Evolutionary conservation across 2,329 filamentous ascomycete species (phyloP).

Genomic region (Nemania sp.): DNA sequence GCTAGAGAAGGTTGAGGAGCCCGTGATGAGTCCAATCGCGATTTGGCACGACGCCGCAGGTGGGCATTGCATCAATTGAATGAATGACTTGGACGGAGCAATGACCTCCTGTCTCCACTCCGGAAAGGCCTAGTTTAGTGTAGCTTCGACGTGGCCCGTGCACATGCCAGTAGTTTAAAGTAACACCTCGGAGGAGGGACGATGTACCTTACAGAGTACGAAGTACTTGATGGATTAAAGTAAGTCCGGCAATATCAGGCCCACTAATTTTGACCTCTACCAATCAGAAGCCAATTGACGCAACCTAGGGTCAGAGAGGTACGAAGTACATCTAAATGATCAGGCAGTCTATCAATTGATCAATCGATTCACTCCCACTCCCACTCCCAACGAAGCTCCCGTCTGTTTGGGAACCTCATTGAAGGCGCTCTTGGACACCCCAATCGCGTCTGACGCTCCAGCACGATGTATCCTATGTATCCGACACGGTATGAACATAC

Average conservation of each 20-base stretch:
- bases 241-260: constrained; percentile 15
- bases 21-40: constrained; percentile 26
- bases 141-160: constrained; percentile 12
- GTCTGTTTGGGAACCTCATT: neutral
- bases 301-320: neutral
- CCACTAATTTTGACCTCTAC: neutral
- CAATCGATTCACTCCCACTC: constrained; percentile 8
- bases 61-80: constrained; percentile 17
- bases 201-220: neutral
- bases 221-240: constrained; percentile 16
- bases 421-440: constrained; percentile 7
- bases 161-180: too few species aligned
- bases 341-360: too few species aligned
- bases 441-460: constrained; percentile 12
- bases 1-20: constrained; percentile 15
- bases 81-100: constrained; percentile 6
- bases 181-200: neutral
- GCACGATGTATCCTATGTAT: constrained; percentile 45
- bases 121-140: constrained; percentile 10
- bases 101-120: neutral
- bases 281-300: constrained; percentile 19
- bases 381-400: constrained; percentile 3
- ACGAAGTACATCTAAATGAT: too few species aligned
- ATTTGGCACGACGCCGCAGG: constrained; percentile 24
- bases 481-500: constrained; percentile 41